A percentile compares a stretch with the other conserved stretches of the same genome.
Evolutionary conservation across 257 asterid genomes (phyloP).

Genomic region (Solanum bukasovii): DNA sequence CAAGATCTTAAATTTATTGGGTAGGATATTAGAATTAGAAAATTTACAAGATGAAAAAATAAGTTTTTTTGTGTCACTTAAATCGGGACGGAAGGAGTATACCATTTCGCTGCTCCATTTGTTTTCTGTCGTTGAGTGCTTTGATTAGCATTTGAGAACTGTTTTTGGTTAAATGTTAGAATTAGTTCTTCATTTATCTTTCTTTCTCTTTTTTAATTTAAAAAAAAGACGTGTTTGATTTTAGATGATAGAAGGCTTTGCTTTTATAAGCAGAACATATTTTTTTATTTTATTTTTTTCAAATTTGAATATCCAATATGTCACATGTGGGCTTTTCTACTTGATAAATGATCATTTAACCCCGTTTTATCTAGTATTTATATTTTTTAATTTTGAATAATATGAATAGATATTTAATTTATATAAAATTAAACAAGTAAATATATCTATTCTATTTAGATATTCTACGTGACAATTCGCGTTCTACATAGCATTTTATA

Average conservation of each 20-base stretch:
- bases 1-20: neutral
- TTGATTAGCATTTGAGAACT: neutral
- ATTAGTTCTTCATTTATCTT: neutral
- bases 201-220: neutral
- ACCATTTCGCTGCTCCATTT: neutral
- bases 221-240: neutral
- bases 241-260: neutral
- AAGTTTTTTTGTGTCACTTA: neutral
- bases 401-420: too few relatives aligned
- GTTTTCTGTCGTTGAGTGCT: neutral
- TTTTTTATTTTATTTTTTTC: neutral
- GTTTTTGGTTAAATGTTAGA: neutral
- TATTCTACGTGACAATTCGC: too few relatives aligned
- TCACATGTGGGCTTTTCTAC: neutral
- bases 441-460: too few relatives aligned
- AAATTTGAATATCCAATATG: neutral
- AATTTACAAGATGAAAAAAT: neutral
- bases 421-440: too few relatives aligned
- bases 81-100: neutral
- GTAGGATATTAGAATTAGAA: neutral
- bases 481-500: too few relatives aligned
- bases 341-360: neutral
- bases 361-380: too few relatives aligned
- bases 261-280: neutral
- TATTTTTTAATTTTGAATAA: too few relatives aligned